Conservation (phyloP, 2,329 filamentous ascomycete species). For the Calonectria crousiana region DNA sequence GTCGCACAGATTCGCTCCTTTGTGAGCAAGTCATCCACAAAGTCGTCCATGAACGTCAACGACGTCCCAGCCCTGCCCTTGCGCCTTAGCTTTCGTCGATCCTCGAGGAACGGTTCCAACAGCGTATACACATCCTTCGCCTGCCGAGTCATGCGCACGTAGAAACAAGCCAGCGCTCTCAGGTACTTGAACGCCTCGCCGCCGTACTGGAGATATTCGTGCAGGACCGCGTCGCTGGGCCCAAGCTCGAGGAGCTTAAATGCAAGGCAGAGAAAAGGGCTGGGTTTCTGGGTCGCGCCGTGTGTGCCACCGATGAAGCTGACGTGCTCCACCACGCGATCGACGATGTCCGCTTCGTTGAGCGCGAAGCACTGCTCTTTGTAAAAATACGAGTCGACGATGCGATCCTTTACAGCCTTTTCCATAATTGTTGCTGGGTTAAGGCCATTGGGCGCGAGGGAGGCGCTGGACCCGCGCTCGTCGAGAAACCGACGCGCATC, state of each 20-base stretch:
- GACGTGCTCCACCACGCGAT: conserved; percentile 88
- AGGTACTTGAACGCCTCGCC: conserved; percentile 88
- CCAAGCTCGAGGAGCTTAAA: conserved; percentile 95
- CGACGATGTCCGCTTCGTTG: conserved; percentile 85
- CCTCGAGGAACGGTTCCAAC: conserved; percentile 85
- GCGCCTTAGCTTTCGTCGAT: conserved; percentile 85
- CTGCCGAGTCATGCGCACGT: conserved; percentile 88
- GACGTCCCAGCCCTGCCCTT: conserved; percentile 79
- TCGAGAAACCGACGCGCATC: conserved; percentile 88
- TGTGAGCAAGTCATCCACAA: conserved; percentile 89
- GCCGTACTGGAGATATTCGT: conserved; percentile 82
- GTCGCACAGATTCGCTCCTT: conserved; percentile 94
- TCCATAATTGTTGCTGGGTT: conserved; percentile 97
- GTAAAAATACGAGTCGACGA: conserved; percentile 96
- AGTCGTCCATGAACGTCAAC: conserved; percentile 88
- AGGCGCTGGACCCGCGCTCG: conserved; percentile 83
- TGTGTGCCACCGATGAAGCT: conserved; percentile 89
- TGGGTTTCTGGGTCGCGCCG: conserved; percentile 85
- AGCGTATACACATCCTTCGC: conserved; percentile 83
- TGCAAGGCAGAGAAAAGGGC: conserved; percentile 91
- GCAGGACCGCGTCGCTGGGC: conserved; percentile 81
- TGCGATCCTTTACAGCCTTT: conserved; percentile 94
- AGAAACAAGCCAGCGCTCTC: conserved; percentile 89
- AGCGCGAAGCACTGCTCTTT: conserved; percentile 98
- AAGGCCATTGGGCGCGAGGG: conserved; percentile 85